Base-by-base conservation (phyloP, 2,329 filamentous ascomycete species). In the Hirsutella thompsonii region DNA sequence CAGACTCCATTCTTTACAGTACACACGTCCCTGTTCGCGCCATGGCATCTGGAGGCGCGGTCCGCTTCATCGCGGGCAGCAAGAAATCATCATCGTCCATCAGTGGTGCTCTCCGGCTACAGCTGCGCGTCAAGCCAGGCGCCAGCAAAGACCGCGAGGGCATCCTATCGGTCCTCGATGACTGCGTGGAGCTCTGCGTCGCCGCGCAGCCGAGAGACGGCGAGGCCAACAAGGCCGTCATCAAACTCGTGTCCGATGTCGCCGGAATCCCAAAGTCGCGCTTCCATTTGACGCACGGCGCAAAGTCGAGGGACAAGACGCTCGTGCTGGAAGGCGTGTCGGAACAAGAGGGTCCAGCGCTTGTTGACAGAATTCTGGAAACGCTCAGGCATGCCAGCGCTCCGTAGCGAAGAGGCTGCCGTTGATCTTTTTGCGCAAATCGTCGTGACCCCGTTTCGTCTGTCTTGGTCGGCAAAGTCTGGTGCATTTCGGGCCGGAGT, bases 41-140 rank as follows among this genome's bases (percentile, higher is more conserved):
- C 40, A 58, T 57, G 55, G 49, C 53, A 44, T 50, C 56, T 42
- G 43, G 51, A 40, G 44, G 57, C 38, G 54, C 66, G 37, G 61
- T 72, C 38, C 62, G 64, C 37, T 73, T 70, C 48, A 62, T 74
- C 36, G 61, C 66, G 3, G 63, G 64, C 3, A 58, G 67, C 38
- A 68, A 66, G 39, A 74, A 69, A 43, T 63, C 23, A 26, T 26
- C 23, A 6, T 26, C 67, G 1, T 52, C 60, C 21, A 44, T 59
- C 6, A 4, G 18, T 4, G 64, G 61, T 20, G 66, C 60, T 2
- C 56, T 86, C 16, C 72, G 79, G 41, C 61, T 86, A 26, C 67
- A 72, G 20, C 83, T 82, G 54, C 76, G 73, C 48, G 73, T 86
- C 42, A 83, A 81, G 46, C 77, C 82, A 0, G 77, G 79, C 3